Evolutionary conservation across 306 rosid species (phyloP).

Genomic region (Abrus precatorius): DNA sequence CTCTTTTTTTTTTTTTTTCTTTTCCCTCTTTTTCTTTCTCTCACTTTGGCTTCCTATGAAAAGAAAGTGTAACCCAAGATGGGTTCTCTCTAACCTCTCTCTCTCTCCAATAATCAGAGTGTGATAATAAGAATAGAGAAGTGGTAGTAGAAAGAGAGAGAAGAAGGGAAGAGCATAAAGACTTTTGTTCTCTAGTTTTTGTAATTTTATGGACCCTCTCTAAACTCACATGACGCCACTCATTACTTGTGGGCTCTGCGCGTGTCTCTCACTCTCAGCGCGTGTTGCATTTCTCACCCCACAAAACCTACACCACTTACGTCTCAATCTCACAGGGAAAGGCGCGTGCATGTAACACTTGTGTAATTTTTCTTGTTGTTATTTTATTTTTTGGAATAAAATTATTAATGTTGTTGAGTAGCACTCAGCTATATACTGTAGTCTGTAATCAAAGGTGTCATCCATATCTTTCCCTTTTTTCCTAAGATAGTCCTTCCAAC

Average conservation of each 20-base stretch:
- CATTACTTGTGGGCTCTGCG: constrained; percentile 40
- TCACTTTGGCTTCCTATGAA: background rate
- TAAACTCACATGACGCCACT: constrained; percentile 65
- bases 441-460: constrained; percentile 57
- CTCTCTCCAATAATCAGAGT: constrained; percentile 80
- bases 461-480: constrained; percentile 56
- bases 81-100: constrained; percentile 48
- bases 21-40: background rate
- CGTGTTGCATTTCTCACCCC: constrained; percentile 25
- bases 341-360: constrained; percentile 3
- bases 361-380: background rate
- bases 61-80: constrained; percentile 34
- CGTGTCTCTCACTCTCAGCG: background rate
- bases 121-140: constrained; percentile 40
- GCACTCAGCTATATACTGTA: constrained; percentile 49
- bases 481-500: constrained; percentile 47
- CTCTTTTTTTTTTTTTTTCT: constrained; percentile 5
- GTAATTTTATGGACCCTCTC: constrained; percentile 56
- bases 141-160: background rate
- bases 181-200: constrained; percentile 70
- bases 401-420: constrained; percentile 25
- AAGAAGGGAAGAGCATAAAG: constrained; percentile 51
- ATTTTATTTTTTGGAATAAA: background rate
- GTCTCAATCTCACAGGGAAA: background rate
- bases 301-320: background rate